phyloP scores from a whole-genome alignment of 139 green algal species.

The Coelastrella sp. region DNA sequence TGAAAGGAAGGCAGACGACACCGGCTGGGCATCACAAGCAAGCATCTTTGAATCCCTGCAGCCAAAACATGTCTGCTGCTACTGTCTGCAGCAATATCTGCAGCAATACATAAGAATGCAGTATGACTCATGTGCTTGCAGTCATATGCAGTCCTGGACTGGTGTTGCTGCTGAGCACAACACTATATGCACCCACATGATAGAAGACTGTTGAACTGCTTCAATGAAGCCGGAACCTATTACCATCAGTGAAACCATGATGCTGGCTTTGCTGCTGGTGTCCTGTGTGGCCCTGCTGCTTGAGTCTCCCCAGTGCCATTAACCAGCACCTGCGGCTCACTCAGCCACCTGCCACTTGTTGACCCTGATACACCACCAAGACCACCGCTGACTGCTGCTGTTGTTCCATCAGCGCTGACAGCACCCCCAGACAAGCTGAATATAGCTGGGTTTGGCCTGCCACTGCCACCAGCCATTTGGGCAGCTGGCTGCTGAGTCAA shows the following conservation, averaged over 20 bases:
- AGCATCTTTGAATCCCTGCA: no score
- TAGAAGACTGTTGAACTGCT: no score
- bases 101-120: no score
- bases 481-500: background rate
- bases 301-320: background rate
- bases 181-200: no score
- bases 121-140: no score
- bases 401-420: background rate
- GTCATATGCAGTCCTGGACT: no score
- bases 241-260: background rate
- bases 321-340: background rate
- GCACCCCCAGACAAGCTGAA: background rate
- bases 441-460: background rate
- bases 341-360: background rate
- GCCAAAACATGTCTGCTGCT: no score
- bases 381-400: background rate
- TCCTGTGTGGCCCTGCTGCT: background rate
- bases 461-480: background rate
- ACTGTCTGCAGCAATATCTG: no score
- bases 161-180: no score
- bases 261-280: constrained; percentile 6
- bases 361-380: background rate
- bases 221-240: no score
- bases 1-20: no score
- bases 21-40: no score